Conservation (phyloP, 768 basidiomycete genomes). For the Cystofilobasidium bisporidii region DNA sequence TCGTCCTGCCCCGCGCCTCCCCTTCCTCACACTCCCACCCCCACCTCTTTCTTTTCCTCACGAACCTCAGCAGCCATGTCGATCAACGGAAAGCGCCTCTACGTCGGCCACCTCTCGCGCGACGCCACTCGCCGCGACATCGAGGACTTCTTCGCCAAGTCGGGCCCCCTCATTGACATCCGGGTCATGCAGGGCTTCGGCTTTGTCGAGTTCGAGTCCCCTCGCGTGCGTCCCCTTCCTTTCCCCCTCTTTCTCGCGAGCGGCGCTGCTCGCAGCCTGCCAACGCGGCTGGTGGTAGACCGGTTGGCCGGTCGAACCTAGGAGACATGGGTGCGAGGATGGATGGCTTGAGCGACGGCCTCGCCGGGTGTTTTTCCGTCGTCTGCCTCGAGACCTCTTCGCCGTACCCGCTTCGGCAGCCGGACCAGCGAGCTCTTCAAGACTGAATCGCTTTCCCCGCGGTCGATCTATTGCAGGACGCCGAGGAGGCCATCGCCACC, state of each 20-base stretch:
- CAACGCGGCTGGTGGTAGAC: too few species aligned
- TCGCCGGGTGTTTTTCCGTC: neutral
- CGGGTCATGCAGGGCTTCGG: constrained; percentile 96
- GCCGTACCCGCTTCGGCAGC: too few species aligned
- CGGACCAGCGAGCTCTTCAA: too few species aligned
- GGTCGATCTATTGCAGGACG: constrained; percentile 68
- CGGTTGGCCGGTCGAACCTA: too few species aligned
- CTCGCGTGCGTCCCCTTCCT: neutral
- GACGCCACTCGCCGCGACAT: constrained; percentile 52
- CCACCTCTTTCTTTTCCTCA: neutral
- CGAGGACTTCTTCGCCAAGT: constrained; percentile 78
- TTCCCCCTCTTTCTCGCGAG: neutral
- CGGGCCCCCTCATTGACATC: constrained; percentile 72
- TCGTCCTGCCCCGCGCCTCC: neutral
- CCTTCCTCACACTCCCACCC: neutral
- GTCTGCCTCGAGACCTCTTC: too few species aligned
- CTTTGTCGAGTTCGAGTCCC: constrained; percentile 82
- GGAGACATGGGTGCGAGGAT: too few species aligned
- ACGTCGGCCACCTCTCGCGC: constrained; percentile 25
- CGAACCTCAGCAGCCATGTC: constrained; percentile 4
- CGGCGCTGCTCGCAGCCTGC: neutral
- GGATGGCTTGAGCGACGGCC: neutral
- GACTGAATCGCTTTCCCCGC: too few species aligned
- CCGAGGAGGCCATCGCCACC: constrained; percentile 80
- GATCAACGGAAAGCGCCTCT: constrained; percentile 19